These are phyloP conservation scores for Colletotrichum filicis DNA, from an alignment of 2,329 filamentous ascomycete genomes.

Conservation along the genomic window DNA sequence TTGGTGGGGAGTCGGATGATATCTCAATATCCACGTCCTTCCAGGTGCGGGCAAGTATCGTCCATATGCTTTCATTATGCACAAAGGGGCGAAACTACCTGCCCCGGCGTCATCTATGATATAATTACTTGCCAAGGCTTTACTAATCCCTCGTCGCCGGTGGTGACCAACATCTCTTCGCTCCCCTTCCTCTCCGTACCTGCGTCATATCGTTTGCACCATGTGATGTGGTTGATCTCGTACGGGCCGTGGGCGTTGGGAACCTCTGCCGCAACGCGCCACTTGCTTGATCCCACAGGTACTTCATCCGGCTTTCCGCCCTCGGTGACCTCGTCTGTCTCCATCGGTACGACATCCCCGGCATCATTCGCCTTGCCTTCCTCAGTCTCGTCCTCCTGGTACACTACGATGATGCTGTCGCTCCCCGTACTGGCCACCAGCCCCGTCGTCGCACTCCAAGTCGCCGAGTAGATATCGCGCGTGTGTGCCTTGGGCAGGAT, in stretches of 20 bases:
- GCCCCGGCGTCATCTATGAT: slow-evolving; percentile 11
- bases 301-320: slow-evolving; percentile 21
- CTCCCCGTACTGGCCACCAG: slow-evolving; percentile 89
- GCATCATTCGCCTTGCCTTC: not conserved
- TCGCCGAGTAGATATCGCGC: slow-evolving; percentile 83
- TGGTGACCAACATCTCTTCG: slow-evolving; percentile 90
- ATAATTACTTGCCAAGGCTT: slow-evolving; percentile 77
- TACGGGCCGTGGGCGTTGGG: slow-evolving; percentile 88
- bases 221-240: slow-evolving; percentile 92
- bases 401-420: slow-evolving; percentile 84
- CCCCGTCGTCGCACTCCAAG: slow-evolving; percentile 84
- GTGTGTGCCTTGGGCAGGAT: slow-evolving; percentile 81
- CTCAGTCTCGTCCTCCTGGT: slow-evolving; percentile 66
- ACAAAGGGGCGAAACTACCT: not conserved
- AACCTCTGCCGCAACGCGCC: slow-evolving; percentile 77
- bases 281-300: slow-evolving; percentile 53
- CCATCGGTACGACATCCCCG: not conserved
- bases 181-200: slow-evolving; percentile 62
- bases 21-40: not conserved
- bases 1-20: no score
- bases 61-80: not conserved
- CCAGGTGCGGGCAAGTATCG: not conserved
- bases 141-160: slow-evolving; percentile 91
- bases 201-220: slow-evolving; percentile 83
- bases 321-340: slow-evolving; percentile 23